A percentile compares a stretch with the other conserved stretches of the same genome.
Evolutionary conservation across 2,329 filamentous ascomycete species (phyloP).

Genomic region (Alternaria arbusti): DNA sequence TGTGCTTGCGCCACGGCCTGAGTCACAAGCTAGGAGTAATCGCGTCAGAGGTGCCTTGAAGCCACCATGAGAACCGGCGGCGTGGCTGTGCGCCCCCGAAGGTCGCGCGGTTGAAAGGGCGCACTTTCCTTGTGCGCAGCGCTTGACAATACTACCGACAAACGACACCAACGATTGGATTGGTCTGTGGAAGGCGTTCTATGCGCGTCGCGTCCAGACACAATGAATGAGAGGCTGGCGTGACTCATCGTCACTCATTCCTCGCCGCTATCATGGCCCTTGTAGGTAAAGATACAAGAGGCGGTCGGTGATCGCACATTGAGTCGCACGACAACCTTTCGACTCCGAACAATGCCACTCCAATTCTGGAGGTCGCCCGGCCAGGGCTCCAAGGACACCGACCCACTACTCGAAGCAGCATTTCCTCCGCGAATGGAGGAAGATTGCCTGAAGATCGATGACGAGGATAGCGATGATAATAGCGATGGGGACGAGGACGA

Average conservation of each 20-base stretch:
- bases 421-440: background rate
- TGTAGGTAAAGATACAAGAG: background rate
- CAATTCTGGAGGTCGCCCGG: constrained; percentile 11
- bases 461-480: background rate
- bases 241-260: background rate
- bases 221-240: background rate
- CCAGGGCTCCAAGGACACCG: constrained; percentile 9
- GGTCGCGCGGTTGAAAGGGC: background rate
- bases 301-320: background rate
- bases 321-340: background rate
- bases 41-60: background rate
- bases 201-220: background rate
- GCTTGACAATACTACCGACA: background rate
- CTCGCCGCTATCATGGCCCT: background rate
- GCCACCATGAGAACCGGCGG: background rate
- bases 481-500: background rate
- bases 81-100: background rate
- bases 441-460: background rate
- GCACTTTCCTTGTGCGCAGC: background rate
- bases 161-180: background rate
- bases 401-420: constrained; percentile 16
- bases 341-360: constrained; percentile 4
- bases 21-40: background rate
- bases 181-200: background rate
- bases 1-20: background rate